Conservation (phyloP, 2,329 filamentous ascomycete genomes). For the Chaetomium globosum region DNA sequence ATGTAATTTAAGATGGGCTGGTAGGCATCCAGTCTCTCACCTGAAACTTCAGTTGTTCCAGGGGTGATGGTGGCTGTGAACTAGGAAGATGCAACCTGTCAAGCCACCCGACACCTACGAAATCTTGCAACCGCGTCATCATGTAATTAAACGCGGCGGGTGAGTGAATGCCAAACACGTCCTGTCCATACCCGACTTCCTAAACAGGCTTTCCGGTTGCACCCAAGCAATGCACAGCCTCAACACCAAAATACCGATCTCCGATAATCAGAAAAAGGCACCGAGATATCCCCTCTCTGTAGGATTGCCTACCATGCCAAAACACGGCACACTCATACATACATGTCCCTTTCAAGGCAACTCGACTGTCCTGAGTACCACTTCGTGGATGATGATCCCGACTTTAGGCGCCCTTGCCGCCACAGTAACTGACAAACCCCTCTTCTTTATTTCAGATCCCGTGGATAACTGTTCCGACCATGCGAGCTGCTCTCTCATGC, state of each 20-base stretch:
- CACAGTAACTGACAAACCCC: neutral
- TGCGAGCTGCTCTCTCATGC: neutral
- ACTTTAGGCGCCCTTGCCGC: neutral
- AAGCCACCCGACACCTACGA: neutral
- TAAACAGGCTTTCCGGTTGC: neutral
- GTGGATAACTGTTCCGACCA: conserved; percentile 3
- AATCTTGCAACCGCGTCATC: neutral
- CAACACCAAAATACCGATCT: neutral
- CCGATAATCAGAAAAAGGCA: neutral
- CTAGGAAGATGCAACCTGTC: neutral
- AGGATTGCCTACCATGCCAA: neutral
- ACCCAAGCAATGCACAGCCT: neutral
- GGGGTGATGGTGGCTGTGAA: neutral
- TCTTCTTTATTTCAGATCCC: neutral
- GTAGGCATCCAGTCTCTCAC: neutral
- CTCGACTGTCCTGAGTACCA: neutral
- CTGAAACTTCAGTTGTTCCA: neutral
- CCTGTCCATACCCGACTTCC: neutral
- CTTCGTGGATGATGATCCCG: neutral
- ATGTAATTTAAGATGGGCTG: neutral
- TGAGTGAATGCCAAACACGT: neutral
- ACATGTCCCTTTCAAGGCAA: too few relatives aligned
- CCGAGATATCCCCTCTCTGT: neutral
- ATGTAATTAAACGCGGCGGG: neutral
- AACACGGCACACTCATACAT: neutral